Base-by-base conservation (phyloP, 2,329 filamentous ascomycete species). In the Fonsecaea pedrosoi region DNA sequence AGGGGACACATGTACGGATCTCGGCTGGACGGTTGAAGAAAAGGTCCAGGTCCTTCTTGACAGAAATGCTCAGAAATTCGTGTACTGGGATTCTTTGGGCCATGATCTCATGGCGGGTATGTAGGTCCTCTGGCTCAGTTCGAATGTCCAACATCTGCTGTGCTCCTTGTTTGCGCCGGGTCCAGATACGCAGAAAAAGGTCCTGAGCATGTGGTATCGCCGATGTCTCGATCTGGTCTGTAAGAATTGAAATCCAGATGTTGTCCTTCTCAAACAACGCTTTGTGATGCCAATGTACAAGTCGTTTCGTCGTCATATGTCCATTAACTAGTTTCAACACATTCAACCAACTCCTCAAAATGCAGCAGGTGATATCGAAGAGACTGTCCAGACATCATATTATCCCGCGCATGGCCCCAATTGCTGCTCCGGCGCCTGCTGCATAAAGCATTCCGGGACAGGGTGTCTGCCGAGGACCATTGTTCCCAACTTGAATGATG, bases 371-470 rank as follows among this genome's bases (percentile, higher is more conserved):
- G 57, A 18, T 4, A 1, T 38, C 18, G n/a, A 60, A 37, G 57
- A 30, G n/a, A 53, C 25, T 3, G 32, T 25, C n/a, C 18, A 21
- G 2, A 15, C 21, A 15, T 65, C 40, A 68, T 60, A 68, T 42
- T 6, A 71, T 45, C 18, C 57, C 68, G 38, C 64, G 59, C 37
- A 70, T 80, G 68, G 83, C 75, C 0, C 82, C 83, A 67, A 84
- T 77, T 53, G 76, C 74, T 15, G 81, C 63, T 6, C 80, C 82
- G 8, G 80, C 74, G 12, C 76, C 74, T 38, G 82, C 73, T 67
- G 81, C 81, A 68, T 82, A 79, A 1, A 82, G 67, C 64, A 77
- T 77, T 25, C 78, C 75, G n/a, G 75, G 73, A 66, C 74, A 74
- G n/a, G 71, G 69, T 12, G 72, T 72, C 45, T 66, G 68, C n/a